Percentiles rank a stretch among this genome's conserved stretches.
These are phyloP conservation scores for Fusarium clavum DNA, from an alignment of 2,329 filamentous ascomycete genomes.

Conservation along the genomic window DNA sequence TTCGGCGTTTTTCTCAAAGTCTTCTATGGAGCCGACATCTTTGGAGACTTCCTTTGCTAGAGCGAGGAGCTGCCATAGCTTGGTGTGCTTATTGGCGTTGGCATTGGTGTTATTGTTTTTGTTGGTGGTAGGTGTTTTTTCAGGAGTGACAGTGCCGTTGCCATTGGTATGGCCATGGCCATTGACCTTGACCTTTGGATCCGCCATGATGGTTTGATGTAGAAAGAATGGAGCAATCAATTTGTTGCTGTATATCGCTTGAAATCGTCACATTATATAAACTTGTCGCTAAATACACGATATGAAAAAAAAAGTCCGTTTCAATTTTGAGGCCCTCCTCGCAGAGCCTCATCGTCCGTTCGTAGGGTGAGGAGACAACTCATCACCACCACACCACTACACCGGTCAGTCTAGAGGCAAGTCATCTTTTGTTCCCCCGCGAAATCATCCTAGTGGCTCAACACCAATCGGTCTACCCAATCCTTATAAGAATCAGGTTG, in stretches of 20 bases:
- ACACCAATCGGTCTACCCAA: constrained; percentile 28
- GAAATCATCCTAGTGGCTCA: constrained; percentile 26
- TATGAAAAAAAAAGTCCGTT: neutral
- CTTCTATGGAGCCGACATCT: constrained; percentile 44
- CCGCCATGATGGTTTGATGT: constrained; percentile 40
- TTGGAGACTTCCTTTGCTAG: constrained; percentile 47
- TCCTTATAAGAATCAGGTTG: constrained; percentile 41
- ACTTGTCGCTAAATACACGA: constrained; percentile 24
- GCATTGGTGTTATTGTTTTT: neutral
- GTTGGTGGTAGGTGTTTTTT: constrained; percentile 7
- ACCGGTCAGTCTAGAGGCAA: constrained; percentile 25
- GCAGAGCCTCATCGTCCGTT: constrained; percentile 43
- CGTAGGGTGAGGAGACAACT: constrained; percentile 41
- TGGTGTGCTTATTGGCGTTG: constrained; percentile 38
- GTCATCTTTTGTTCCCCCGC: constrained; percentile 32
- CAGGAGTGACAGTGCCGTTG: constrained; percentile 37
- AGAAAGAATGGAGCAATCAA: constrained; percentile 23
- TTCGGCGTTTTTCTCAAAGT: constrained; percentile 43
- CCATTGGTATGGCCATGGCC: constrained; percentile 25
- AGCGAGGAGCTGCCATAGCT: constrained; percentile 44
- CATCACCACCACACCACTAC: constrained; percentile 45
- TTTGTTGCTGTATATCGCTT: constrained; percentile 22
- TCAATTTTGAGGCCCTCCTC: constrained; percentile 30
- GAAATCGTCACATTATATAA: constrained; percentile 41
- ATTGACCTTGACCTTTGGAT: constrained; percentile 46